These are phyloP conservation scores for Zalerion maritima DNA, from an alignment of 495 filamentous ascomycete species.

Conservation along the genomic window DNA sequence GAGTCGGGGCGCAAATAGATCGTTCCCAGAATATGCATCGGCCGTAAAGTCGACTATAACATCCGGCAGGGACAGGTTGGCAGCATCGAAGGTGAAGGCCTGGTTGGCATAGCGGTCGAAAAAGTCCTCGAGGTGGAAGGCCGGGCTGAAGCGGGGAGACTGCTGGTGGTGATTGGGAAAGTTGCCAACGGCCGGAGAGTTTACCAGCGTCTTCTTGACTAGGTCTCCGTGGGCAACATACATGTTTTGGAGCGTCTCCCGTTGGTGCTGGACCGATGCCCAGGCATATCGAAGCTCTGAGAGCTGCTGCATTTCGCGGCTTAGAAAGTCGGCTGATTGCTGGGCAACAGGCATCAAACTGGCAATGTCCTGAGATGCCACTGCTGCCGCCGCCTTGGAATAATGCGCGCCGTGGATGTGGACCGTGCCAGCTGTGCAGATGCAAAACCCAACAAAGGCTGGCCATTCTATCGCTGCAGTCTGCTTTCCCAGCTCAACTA, in stretches of 20 bases:
- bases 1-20: constrained; percentile 23
- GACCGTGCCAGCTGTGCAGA: constrained; percentile 70
- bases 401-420: constrained; percentile 78
- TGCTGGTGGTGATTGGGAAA: too few species aligned
- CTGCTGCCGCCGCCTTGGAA: constrained; percentile 43
- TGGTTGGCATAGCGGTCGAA: constrained; percentile 56
- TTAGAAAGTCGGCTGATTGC: constrained; percentile 52
- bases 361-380: constrained; percentile 48
- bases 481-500: constrained; percentile 61
- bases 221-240: constrained; percentile 60
- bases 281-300: constrained; percentile 57
- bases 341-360: constrained; percentile 29
- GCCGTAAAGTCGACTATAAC: constrained; percentile 31
- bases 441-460: constrained; percentile 66
- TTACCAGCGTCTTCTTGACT: constrained; percentile 53
- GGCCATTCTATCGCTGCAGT: constrained; percentile 63
- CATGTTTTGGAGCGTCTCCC: constrained; percentile 58
- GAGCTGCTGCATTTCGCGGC: constrained; percentile 64
- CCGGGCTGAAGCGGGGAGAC: constrained; percentile 49
- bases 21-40: constrained; percentile 31
- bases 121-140: constrained; percentile 76
- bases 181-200: constrained; percentile 43
- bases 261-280: constrained; percentile 66
- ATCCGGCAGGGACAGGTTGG: constrained; percentile 38
- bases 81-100: constrained; percentile 34